phyloP scores from a whole-genome alignment of 2,329 filamentous ascomycete genomes.

The Alternaria ventricosa region DNA sequence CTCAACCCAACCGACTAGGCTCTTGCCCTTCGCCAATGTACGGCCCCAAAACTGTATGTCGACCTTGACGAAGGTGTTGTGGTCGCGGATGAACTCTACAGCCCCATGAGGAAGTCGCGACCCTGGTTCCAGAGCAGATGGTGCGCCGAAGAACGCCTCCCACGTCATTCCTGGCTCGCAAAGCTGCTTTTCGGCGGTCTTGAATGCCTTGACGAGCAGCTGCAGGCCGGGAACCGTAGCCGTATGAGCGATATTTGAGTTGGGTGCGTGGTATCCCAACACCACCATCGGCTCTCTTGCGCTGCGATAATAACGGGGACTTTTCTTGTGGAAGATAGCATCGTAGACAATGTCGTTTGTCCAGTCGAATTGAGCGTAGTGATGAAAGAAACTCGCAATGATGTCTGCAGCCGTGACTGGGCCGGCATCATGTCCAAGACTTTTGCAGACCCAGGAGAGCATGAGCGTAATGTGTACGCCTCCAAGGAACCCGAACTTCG shows the following conservation, averaged over 20 bases:
- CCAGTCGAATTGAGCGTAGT: conserved; percentile 70
- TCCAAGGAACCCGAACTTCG: conserved; percentile 69
- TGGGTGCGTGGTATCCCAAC: conserved; percentile 67
- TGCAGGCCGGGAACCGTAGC: conserved; percentile 62
- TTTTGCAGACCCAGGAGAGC: conserved; percentile 66
- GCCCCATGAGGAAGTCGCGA: conserved; percentile 4
- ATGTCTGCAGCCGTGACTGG: conserved; percentile 58
- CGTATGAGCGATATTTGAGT: conserved; percentile 65
- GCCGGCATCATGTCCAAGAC: conserved; percentile 32
- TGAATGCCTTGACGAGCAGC: conserved; percentile 60
- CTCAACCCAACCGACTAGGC: conserved; percentile 69
- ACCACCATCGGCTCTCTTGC: conserved; percentile 68
- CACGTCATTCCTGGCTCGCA: conserved; percentile 34
- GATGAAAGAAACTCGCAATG: conserved; percentile 65
- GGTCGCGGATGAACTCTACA: conserved; percentile 59
- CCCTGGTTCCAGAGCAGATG: neutral
- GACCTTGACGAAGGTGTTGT: conserved; percentile 65
- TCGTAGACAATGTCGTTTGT: conserved; percentile 62
- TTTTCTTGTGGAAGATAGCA: conserved; percentile 59
- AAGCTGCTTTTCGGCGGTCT: conserved; percentile 54
- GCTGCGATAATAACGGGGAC: conserved; percentile 59
- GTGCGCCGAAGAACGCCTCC: conserved; percentile 32
- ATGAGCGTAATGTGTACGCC: conserved; percentile 70
- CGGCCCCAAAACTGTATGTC: conserved; percentile 71
- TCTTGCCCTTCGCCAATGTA: conserved; percentile 61